Conservation (phyloP, 345 rosid genomes). For the Bruguiera gymnorhiza region DNA sequence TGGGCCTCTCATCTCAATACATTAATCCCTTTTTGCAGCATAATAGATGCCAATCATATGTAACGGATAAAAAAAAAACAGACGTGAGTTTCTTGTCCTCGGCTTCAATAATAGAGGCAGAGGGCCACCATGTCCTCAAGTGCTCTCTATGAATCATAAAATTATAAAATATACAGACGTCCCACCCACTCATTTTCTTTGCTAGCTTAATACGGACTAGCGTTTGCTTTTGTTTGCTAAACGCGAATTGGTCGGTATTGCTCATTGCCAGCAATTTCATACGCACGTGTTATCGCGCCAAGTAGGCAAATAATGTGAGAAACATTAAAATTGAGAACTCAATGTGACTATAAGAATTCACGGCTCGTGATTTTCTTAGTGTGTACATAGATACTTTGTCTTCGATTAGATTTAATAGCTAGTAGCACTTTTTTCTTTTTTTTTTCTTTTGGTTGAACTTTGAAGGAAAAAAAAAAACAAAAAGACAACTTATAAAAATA, state of each 20-base stretch:
- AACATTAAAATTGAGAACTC: no score
- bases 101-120: constrained; percentile 5
- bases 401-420: no score
- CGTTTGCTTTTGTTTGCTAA: background rate
- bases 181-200: background rate
- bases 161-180: background rate
- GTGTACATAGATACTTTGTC: no score
- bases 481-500: no score
- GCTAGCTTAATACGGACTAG: background rate
- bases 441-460: no score
- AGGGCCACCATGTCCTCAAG: background rate
- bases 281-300: no score
- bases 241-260: background rate
- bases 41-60: background rate
- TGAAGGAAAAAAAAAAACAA: no score
- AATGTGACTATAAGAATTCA: no score
- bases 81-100: constrained; percentile 3
- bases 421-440: no score
- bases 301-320: no score
- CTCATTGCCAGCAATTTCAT: background rate
- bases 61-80: background rate
- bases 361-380: no score
- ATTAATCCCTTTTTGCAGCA: background rate
- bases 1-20: background rate
- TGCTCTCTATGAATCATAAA: background rate